phyloP scores from a whole-genome alignment of 2,329 filamentous ascomycete species.

The Pestalotiopsis sp. region DNA sequence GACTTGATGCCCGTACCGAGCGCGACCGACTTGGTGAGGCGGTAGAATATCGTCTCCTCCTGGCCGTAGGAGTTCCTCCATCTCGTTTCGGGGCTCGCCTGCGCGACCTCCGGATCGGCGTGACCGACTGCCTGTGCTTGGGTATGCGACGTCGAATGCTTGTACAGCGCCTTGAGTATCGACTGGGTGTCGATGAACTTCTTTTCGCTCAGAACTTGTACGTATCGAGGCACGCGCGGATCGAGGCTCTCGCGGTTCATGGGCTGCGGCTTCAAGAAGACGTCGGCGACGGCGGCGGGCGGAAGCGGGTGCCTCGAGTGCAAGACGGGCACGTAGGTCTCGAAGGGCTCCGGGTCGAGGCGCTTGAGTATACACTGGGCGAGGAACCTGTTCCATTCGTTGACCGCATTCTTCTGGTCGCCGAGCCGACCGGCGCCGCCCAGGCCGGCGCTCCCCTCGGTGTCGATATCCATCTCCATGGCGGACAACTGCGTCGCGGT shows the following conservation, averaged over 20 bases:
- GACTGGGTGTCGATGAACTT: constrained; percentile 56
- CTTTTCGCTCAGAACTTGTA: constrained; percentile 56
- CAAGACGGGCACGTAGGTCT: constrained; percentile 51
- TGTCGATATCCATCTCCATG: constrained; percentile 24
- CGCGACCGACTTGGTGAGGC: constrained; percentile 85
- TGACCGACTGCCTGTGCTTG: constrained; percentile 28
- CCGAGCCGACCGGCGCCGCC: constrained; percentile 10
- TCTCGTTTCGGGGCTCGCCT: constrained; percentile 28
- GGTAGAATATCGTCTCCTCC: constrained; percentile 92
- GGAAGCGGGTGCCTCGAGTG: constrained; percentile 55
- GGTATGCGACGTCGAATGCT: constrained; percentile 56
- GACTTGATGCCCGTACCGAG: constrained; percentile 51
- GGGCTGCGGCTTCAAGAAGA: constrained; percentile 59
- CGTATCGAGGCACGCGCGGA: constrained; percentile 60
- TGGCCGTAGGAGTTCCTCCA: constrained; percentile 63
- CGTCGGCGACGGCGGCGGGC: constrained; percentile 54
- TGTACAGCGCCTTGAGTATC: constrained; percentile 57
- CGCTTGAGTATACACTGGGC: constrained; percentile 51
- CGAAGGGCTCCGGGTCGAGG: constrained; percentile 57
- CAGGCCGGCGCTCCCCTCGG: constrained; percentile 15
- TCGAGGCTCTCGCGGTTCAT: constrained; percentile 55
- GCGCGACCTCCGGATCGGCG: constrained; percentile 19
- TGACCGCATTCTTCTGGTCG: constrained; percentile 26
- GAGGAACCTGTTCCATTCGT: constrained; percentile 56
- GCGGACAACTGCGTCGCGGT: not conserved